Evolutionary conservation across 441 rosid species (phyloP), one percentile per base, ranked within the genome.

Genomic region (Pelargonium cotyledonis): DNA sequence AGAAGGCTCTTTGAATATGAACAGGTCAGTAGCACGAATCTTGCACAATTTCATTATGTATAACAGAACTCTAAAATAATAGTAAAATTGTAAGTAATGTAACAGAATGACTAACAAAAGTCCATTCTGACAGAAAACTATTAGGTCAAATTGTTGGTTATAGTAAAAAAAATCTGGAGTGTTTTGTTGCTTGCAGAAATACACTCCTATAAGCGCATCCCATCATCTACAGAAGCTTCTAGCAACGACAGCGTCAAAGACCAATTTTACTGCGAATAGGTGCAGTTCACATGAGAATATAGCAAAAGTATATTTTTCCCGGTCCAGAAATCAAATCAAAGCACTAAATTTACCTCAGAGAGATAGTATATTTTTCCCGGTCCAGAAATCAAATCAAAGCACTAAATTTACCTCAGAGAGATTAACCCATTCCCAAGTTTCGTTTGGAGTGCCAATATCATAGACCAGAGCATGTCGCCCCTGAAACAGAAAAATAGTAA

Each of bases 401-500:
- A 55, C 26, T 21, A 6, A 2, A 63, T 41, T 62, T 73, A 85
- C 89, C 85, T 87, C 91, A 62, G 83, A 69, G 78, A 87, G 86
- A 65, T 81, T 82, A 58, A 87, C 88, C 88, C 85, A 85, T 76
- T 87, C 88, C 86, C 86, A 85, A 14, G 89, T 76, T 81, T 87
- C 88, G 46, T 72, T 69, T 38, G 65, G 73, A 62, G 89, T 81
- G 60, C 81, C 85, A 15, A 77, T 87, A 76, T 85, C 88, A 38
- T 87, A 87, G 57, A 95, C 96, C 83, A 95, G 83, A 79, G 92
- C 92, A 90, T 95, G 98, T 69, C 80, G 85, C 8, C 43, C 96
- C 99, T 98, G 92, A 76, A 71, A 71, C 77, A 77, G 26, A 47
- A 79, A 78, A 31, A 65, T 66, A 63, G 53, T 58, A 67, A 76